Conservation (phyloP, 164 flowering plant genomes). For the Tinospora cordifolia region DNA sequence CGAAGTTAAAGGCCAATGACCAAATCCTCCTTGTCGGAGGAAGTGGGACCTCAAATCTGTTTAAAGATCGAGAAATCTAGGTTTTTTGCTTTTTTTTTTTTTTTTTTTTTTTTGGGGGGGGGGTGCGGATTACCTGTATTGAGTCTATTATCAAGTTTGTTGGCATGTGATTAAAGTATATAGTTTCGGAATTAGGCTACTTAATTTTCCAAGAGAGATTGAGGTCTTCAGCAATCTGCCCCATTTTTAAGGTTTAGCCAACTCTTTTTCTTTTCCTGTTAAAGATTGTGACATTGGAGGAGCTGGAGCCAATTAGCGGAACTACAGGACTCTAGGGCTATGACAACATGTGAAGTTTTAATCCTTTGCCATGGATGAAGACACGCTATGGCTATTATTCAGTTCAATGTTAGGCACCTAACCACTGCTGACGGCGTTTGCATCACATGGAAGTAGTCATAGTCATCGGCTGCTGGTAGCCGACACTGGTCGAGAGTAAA, state of each 20-base stretch:
- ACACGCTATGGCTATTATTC: not conserved
- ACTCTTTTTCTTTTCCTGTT: not conserved
- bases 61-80: not conserved
- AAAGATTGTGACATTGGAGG: not conserved
- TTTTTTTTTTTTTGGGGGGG: not conserved
- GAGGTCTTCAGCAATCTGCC: not conserved
- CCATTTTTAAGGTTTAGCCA: not conserved
- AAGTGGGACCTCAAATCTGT: not conserved
- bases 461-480: not conserved
- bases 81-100: not conserved
- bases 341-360: not conserved
- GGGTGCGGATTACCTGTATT: too few species aligned
- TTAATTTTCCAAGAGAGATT: not conserved
- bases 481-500: not conserved
- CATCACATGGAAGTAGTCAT: not conserved
- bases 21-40: too few species aligned
- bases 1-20: too few species aligned
- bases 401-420: not conserved
- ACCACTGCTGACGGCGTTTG: not conserved
- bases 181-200: not conserved
- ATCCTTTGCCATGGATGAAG: not conserved
- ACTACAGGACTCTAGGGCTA: not conserved
- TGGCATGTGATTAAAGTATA: constrained; percentile 1
- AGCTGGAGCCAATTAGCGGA: not conserved
- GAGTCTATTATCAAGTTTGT: not conserved